These are phyloP conservation scores for Solanum virginianum DNA, from an alignment of 257 asterid species.

Conservation along the genomic window DNA sequence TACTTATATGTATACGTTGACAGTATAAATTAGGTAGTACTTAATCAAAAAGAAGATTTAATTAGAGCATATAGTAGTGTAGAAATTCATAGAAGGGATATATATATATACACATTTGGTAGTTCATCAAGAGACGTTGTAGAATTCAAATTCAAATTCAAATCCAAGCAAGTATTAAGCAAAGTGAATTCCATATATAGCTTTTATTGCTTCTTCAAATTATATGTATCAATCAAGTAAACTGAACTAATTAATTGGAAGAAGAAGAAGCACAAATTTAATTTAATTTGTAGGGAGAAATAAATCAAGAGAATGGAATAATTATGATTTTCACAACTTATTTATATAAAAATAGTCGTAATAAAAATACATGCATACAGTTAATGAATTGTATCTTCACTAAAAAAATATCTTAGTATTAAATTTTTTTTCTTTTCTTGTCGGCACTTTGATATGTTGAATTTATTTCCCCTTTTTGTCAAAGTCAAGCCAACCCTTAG, in stretches of 20 bases:
- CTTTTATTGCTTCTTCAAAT: not conserved
- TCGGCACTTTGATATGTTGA: constrained; percentile 9
- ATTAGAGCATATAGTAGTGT: not conserved
- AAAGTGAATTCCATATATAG: constrained; percentile 40
- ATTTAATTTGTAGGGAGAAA: not conserved
- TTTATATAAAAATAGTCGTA: not conserved
- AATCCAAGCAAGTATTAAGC: constrained; percentile 57
- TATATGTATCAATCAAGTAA: not conserved
- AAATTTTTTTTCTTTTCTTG: not conserved
- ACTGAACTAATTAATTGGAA: not conserved
- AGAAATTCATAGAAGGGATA: not conserved
- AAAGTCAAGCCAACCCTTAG: constrained; percentile 33
- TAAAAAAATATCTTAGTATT: not conserved
- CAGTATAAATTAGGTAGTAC: not conserved
- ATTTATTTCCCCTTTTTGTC: too few relatives aligned
- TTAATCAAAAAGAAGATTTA: not conserved
- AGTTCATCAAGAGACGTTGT: constrained; percentile 30
- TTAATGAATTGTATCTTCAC: not conserved
- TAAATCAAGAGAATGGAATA: not conserved
- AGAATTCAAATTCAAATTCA: constrained; percentile 21
- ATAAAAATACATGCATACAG: too few relatives aligned
- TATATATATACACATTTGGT: constrained; percentile 28
- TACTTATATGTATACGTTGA: too few relatives aligned
- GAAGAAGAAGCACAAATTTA: not conserved
- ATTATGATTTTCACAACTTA: not conserved